Evolutionary conservation across 805 yeast species (phyloP).

Genomic region (Kregervanrija pseudodelftensis): DNA sequence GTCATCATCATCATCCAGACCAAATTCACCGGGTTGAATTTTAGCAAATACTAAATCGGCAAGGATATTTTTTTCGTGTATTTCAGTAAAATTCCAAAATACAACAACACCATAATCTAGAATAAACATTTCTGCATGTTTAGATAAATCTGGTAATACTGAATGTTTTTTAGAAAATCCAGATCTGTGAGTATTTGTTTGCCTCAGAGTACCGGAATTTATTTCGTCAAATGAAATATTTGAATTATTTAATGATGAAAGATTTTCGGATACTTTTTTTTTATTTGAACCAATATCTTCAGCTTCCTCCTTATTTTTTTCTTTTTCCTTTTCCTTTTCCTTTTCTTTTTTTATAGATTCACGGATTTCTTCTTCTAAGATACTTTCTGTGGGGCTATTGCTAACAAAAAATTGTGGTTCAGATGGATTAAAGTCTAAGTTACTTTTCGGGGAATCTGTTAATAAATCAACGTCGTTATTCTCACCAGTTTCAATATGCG

Average conservation of each 20-base stretch:
- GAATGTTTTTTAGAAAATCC: slow-evolving; percentile 11
- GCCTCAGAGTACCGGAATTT: neutral
- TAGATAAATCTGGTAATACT: slow-evolving; percentile 37
- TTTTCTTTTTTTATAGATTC: slow-evolving; percentile 3
- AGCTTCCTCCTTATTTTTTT: neutral
- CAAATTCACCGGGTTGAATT: slow-evolving; percentile 34
- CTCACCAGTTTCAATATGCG: slow-evolving; percentile 9
- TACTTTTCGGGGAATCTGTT: slow-evolving; percentile 5
- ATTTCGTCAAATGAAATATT: too few species aligned
- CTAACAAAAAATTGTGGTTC: slow-evolving; percentile 84
- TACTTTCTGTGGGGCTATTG: slow-evolving; percentile 27
- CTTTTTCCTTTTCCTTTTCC: slow-evolving; percentile 3
- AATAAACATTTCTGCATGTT: slow-evolving; percentile 83
- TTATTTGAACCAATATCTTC: neutral
- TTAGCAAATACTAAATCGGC: slow-evolving; percentile 82
- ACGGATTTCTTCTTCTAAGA: slow-evolving; percentile 12
- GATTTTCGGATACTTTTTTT: neutral
- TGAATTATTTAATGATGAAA: too few species aligned
- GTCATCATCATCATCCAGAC: slow-evolving; percentile 32
- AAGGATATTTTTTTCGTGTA: slow-evolving; percentile 85
- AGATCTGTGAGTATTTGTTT: neutral
- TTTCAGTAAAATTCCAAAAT: slow-evolving; percentile 92
- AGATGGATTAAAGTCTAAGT: slow-evolving; percentile 71
- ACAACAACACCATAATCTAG: slow-evolving; percentile 94
- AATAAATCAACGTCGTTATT: slow-evolving; percentile 19